These are phyloP conservation scores for Termitomyces sp. DNA, from an alignment of 768 basidiomycete genomes.

Conservation along the genomic window DNA sequence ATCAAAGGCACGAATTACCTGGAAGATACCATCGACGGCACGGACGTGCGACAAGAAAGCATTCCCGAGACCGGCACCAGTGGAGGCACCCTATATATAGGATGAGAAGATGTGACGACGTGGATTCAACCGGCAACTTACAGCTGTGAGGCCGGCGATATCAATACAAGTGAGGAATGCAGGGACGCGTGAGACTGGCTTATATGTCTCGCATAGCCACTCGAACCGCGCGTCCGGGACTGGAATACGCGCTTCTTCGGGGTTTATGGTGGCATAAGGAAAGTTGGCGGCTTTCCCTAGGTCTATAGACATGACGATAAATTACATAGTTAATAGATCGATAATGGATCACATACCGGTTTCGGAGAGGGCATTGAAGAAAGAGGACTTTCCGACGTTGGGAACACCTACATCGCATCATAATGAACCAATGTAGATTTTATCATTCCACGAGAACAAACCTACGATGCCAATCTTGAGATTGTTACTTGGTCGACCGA, in stretches of 20 bases:
- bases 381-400: conserved; percentile 98
- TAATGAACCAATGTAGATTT: conserved; percentile 19
- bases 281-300: conserved; percentile 96
- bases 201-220: conserved; percentile 90
- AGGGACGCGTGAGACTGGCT: conserved; percentile 83
- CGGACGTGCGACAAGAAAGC: conserved; percentile 97
- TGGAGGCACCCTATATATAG: conserved; percentile 77
- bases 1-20: conserved; percentile 96
- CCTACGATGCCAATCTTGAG: conserved; percentile 99
- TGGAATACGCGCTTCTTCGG: conserved; percentile 93
- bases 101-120: conserved; percentile 5
- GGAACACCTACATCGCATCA: conserved; percentile 61
- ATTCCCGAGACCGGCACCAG: conserved; percentile 96
- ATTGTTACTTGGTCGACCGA: conserved; percentile 95
- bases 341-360: conserved; percentile 55
- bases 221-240: conserved; percentile 94
- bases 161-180: conserved; percentile 98
- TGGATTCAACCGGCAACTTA: conserved; percentile 33
- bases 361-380: conserved; percentile 95
- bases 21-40: conserved; percentile 98
- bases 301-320: conserved; percentile 39
- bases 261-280: conserved; percentile 92
- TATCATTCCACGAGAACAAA: conserved; percentile 39
- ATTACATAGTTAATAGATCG: conserved; percentile 9
- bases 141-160: conserved; percentile 95